These are phyloP conservation scores for Xylaria sp. DNA, from an alignment of 2,329 filamentous ascomycete species.

Conservation along the genomic window DNA sequence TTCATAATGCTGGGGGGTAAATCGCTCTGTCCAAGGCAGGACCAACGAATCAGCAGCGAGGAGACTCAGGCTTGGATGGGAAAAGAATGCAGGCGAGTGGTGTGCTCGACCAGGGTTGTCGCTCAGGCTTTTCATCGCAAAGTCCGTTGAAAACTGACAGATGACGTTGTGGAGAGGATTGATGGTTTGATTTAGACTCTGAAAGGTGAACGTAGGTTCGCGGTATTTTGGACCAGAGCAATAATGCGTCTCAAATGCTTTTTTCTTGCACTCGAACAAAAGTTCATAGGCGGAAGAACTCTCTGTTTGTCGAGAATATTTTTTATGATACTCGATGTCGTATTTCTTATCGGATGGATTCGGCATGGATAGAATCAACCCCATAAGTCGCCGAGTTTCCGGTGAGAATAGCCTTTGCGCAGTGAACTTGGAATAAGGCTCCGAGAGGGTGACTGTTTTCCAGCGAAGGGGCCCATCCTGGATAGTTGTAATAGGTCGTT, in stretches of 20 bases:
- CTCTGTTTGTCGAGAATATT: background rate
- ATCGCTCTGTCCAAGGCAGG: background rate
- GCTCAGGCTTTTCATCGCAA: slow-evolving; percentile 13
- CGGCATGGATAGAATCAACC: slow-evolving; percentile 22
- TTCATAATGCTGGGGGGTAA: background rate
- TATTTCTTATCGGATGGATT: slow-evolving; percentile 9
- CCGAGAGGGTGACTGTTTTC: background rate
- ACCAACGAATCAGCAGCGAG: no score
- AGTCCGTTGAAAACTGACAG: slow-evolving; percentile 9
- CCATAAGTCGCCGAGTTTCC: background rate
- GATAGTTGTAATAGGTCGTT: background rate
- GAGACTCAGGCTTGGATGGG: background rate
- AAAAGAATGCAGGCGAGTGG: background rate
- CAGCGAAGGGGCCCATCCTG: background rate
- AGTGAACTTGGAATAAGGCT: background rate
- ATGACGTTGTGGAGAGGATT: background rate
- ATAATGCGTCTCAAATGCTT: slow-evolving; percentile 8
- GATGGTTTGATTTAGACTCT: slow-evolving; percentile 6
- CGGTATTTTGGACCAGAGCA: background rate
- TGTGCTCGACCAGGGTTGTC: background rate
- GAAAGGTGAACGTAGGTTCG: slow-evolving; percentile 8
- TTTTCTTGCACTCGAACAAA: background rate
- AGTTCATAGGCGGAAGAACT: background rate
- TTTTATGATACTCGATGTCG: background rate
- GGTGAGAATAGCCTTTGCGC: slow-evolving; percentile 9